These are phyloP conservation scores for Eudorina sp. DNA, from an alignment of 139 green algal species.

Conservation along the genomic window DNA sequence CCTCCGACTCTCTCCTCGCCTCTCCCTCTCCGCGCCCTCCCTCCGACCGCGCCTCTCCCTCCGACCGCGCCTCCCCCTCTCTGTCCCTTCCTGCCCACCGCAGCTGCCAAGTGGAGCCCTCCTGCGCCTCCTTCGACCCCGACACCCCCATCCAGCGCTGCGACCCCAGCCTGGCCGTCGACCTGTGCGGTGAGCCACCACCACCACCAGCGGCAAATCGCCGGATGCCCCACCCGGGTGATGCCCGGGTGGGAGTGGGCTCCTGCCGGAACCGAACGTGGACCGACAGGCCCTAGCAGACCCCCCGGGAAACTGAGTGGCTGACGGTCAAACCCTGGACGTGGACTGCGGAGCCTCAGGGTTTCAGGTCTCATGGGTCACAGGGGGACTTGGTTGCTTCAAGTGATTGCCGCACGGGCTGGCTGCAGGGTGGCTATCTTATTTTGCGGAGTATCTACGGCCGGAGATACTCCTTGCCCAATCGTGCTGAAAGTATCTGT, in stretches of 20 bases:
- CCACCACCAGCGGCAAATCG: not conserved
- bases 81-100: not conserved
- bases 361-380: too few species aligned
- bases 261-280: not conserved
- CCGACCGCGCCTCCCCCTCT: not conserved
- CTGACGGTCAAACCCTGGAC: not conserved
- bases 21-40: too few species aligned
- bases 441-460: too few species aligned
- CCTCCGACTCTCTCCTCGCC: too few species aligned
- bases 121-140: conserved; percentile 7
- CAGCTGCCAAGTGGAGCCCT: conserved; percentile 11
- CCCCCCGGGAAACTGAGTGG: not conserved
- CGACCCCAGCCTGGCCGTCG: not conserved
- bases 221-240: not conserved
- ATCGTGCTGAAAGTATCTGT: too few species aligned
- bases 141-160: not conserved
- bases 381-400: too few species aligned
- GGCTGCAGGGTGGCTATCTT: too few species aligned
- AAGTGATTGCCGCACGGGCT: too few species aligned
- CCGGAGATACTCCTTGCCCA: too few species aligned
- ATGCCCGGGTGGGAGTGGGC: too few species aligned
- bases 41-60: too few species aligned
- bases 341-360: too few species aligned
- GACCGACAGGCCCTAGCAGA: not conserved
- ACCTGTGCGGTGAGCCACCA: not conserved